A percentile compares a stretch with the other conserved stretches of the same genome.
These are phyloP conservation scores for Vaccinium darrowii DNA, from an alignment of 148 eudicot species.

Conservation along the genomic window DNA sequence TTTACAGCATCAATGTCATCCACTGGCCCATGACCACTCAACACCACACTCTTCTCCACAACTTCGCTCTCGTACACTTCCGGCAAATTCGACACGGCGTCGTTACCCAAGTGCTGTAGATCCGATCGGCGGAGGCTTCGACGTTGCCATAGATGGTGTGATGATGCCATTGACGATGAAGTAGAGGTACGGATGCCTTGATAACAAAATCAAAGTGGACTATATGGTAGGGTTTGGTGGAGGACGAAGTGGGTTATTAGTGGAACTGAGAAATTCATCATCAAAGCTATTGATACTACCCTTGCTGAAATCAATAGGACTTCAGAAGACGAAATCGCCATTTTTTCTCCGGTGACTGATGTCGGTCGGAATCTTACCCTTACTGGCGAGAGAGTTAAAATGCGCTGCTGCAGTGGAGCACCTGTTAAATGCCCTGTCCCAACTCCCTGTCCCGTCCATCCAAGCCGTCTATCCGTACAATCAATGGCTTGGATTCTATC, in stretches of 20 bases:
- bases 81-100: too few relatives aligned
- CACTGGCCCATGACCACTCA: too few relatives aligned
- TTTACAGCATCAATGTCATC: too few relatives aligned
- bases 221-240: constrained; percentile 36
- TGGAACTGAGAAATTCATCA: constrained; percentile 33
- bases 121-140: too few relatives aligned
- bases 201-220: constrained; percentile 40
- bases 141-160: constrained; percentile 22
- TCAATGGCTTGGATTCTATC: too few relatives aligned
- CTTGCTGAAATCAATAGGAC: constrained; percentile 46
- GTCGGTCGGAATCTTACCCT: not conserved
- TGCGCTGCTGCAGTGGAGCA: too few relatives aligned
- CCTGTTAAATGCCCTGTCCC: too few relatives aligned
- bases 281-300: constrained; percentile 36
- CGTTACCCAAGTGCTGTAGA: too few relatives aligned
- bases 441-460: too few relatives aligned
- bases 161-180: constrained; percentile 46
- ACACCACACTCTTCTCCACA: too few relatives aligned
- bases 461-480: too few relatives aligned
- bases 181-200: constrained; percentile 76
- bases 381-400: not conserved
- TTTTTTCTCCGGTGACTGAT: not conserved
- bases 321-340: constrained; percentile 34
- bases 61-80: too few relatives aligned
- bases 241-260: constrained; percentile 21